phyloP scores from a whole-genome alignment of 2,329 filamentous ascomycete species.

The Ophiocordyceps polyrhachis-furcata region DNA sequence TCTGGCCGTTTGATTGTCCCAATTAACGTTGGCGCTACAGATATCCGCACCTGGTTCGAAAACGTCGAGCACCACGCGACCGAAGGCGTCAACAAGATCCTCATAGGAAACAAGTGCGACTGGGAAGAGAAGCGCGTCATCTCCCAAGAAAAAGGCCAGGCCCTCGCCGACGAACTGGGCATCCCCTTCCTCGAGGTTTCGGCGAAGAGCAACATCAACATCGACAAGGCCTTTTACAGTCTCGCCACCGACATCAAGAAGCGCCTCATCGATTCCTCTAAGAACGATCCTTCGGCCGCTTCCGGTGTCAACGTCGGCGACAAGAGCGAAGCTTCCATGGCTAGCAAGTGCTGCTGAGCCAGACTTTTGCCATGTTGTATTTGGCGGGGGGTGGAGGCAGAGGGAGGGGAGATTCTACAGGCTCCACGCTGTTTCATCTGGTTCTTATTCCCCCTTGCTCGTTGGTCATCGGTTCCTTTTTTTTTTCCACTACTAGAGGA shows the following conservation, averaged over 20 bases:
- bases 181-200: slow-evolving; percentile 98
- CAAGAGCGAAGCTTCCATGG: slow-evolving; percentile 33
- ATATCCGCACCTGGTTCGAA: slow-evolving; percentile 98
- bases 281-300: slow-evolving; percentile 45
- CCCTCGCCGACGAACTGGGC: slow-evolving; percentile 83
- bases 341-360: slow-evolving; percentile 64
- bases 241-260: slow-evolving; percentile 97
- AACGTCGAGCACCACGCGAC: slow-evolving; percentile 97
- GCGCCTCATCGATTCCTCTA: slow-evolving; percentile 79
- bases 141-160: slow-evolving; percentile 81
- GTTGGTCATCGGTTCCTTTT: slow-evolving; percentile 6
- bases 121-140: slow-evolving; percentile 98
- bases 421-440: slow-evolving; percentile 1
- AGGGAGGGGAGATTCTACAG: not conserved
- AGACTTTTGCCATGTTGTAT: not conserved
- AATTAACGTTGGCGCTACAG: slow-evolving; percentile 27
- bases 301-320: slow-evolving; percentile 52
- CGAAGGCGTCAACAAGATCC: slow-evolving; percentile 98
- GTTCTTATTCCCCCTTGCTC: slow-evolving; percentile 2
- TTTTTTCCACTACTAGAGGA: slow-evolving; percentile 12
- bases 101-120: slow-evolving; percentile 99
- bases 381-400: not conserved
- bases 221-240: slow-evolving; percentile 95
- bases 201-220: slow-evolving; percentile 98
- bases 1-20: not conserved